Evolutionary conservation across 768 basidiomycete species (phyloP), one percentile per base, ranked within the genome.

Genomic region (Pleurotus salmoneostramineus): DNA sequence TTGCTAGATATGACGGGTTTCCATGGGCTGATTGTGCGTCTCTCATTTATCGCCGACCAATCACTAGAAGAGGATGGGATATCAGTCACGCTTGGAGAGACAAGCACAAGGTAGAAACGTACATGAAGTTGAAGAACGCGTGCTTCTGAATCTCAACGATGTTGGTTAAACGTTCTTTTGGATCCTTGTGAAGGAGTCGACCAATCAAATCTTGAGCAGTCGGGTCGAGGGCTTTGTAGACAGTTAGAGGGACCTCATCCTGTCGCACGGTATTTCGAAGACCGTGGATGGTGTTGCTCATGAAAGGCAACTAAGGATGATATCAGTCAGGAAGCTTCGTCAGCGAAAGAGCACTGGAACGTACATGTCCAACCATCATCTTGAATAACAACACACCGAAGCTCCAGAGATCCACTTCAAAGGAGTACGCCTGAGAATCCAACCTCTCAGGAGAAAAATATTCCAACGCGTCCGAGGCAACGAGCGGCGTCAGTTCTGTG

Each of bases 1-100:
- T 55, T 17, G 17, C 17, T 21, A 6, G 52, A 55, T 5, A 17
- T 8, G 11, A 8, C 12, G 10, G 52, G 52, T 40, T 31, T 42
- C 52, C 52, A 55, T 21, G 52, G 52, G 40, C 52, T 55, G 52
- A 55, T 55, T 11, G 52, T 55, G 21, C 40, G 31, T n/a, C 52
- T 14, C 10, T 42, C 14, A 1, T 27, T 31, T 3, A 55, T 55
- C 21, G 36, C 27, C n/a, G 35, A 35, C 52, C 52, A 55, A 4
- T 55, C 52, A n/a, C 50, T 51, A 35, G 14, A 27, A 5, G 36
- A 6, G 8, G 10, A 11, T 45, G 15, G 4, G 8, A 45, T 6
- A 17, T 45, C 12, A n/a, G 32, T 35, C 4, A 33, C 14, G 32
- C 32, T 27, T 27, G 21, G 21, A 27, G 36, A 33, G 15, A 31